phyloP scores from a whole-genome alignment of 768 basidiomycete species.

The Podaxis pistillaris region DNA sequence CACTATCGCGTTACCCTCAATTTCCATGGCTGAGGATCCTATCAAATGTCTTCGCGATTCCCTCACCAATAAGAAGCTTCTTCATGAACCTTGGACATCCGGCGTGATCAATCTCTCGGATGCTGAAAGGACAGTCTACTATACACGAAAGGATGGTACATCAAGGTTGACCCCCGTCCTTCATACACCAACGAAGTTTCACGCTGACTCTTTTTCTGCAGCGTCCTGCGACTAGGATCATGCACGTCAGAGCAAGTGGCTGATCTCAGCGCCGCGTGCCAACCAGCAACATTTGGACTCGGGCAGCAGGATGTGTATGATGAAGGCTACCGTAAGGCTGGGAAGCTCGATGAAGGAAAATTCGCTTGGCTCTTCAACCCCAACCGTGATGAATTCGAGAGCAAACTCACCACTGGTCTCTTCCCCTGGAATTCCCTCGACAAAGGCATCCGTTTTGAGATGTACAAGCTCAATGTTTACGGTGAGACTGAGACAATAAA shows the following conservation, averaged over 20 bases:
- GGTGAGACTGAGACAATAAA: conserved; percentile 23
- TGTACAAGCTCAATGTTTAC: conserved; percentile 49
- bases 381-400: conserved; percentile 20
- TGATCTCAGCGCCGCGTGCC: conserved; percentile 31
- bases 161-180: neutral
- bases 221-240: neutral
- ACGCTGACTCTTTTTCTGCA: neutral
- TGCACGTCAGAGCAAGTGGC: neutral
- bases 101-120: neutral
- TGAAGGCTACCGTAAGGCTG: conserved; percentile 43
- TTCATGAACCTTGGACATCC: neutral
- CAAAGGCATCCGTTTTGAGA: conserved; percentile 27
- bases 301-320: conserved; percentile 37
- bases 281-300: conserved; percentile 40
- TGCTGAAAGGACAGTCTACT: neutral
- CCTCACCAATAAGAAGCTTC: neutral
- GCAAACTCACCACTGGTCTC: conserved; percentile 20
- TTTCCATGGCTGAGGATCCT: neutral
- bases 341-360: conserved; percentile 36
- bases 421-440: conserved; percentile 20
- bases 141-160: neutral
- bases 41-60: neutral
- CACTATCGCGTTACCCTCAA: too few species aligned
- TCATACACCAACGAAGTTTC: neutral
- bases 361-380: conserved; percentile 35